phyloP scores from a whole-genome alignment of 768 basidiomycete species.

The Imleria badia region DNA sequence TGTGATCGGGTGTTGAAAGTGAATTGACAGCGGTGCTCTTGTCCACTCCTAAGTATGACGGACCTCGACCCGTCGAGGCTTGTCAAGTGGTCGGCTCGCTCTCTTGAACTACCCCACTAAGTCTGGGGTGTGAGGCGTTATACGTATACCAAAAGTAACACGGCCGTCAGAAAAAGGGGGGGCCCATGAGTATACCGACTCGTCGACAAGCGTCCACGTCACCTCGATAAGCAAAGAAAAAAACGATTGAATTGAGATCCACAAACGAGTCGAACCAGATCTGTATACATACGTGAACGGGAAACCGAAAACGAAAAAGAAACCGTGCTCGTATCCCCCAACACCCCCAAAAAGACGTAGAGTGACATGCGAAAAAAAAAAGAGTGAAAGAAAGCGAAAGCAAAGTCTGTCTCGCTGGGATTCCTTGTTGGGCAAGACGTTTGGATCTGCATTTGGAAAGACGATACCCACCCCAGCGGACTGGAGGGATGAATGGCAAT shows the following conservation, averaged over 20 bases:
- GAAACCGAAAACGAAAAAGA: not conserved
- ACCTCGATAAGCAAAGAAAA: not conserved
- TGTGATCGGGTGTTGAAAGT: too few relatives aligned
- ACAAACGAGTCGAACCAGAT: not conserved
- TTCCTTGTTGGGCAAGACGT: not conserved
- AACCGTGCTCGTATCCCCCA: too few relatives aligned
- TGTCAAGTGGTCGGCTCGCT: too few relatives aligned
- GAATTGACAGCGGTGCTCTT: too few relatives aligned
- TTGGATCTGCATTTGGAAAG: slow-evolving; percentile 2
- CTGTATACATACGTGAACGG: not conserved
- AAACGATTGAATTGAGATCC: slow-evolving; percentile 9
- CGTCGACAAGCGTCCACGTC: not conserved
- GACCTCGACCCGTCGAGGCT: too few relatives aligned
- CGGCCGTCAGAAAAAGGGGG: not conserved
- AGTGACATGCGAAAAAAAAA: slow-evolving; percentile 18
- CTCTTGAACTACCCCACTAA: too few relatives aligned
- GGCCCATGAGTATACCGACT: not conserved
- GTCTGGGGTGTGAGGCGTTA: too few relatives aligned
- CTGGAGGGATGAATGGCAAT: not conserved
- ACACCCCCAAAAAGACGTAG: not conserved
- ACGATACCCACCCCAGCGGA: not conserved
- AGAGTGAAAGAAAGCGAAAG: too few relatives aligned
- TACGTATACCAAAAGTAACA: too few relatives aligned
- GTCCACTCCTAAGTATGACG: too few relatives aligned
- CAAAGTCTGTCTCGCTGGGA: not conserved